Conservation (phyloP, 768 basidiomycete species). For the Lactarius trivialis region DNA sequence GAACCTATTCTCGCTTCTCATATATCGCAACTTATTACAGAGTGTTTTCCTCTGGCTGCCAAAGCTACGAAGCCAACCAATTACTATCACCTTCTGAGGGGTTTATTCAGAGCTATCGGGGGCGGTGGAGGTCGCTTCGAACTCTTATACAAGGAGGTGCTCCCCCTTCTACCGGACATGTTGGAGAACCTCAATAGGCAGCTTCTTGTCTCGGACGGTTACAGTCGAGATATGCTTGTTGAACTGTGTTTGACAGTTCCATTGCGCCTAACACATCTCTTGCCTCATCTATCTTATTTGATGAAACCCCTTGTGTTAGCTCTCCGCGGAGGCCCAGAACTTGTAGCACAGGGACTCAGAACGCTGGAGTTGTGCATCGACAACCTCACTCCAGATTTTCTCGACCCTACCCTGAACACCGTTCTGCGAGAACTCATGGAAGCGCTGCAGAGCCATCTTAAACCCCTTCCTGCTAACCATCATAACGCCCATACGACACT, state of each 20-base stretch:
- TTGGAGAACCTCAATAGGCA: constrained; percentile 91
- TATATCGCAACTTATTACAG: constrained; percentile 89
- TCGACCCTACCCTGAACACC: constrained; percentile 90
- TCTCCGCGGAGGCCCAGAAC: constrained; percentile 77
- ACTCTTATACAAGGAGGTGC: constrained; percentile 88
- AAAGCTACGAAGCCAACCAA: constrained; percentile 86
- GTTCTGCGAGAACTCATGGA: constrained; percentile 93
- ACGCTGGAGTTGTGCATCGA: constrained; percentile 99
- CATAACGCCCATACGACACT: constrained; percentile 91
- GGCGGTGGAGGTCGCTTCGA: constrained; percentile 93
- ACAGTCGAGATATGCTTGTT: constrained; percentile 84
- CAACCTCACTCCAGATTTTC: constrained; percentile 95
- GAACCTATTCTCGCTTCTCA: constrained; percentile 93
- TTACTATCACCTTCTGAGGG: constrained; percentile 88
- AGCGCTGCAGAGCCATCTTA: constrained; percentile 85
- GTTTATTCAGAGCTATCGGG: constrained; percentile 88
- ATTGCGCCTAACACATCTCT: constrained; percentile 86
- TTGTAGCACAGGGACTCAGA: constrained; percentile 90
- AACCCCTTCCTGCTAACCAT: constrained; percentile 83
- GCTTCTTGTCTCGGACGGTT: constrained; percentile 76
- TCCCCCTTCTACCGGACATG: constrained; percentile 95
- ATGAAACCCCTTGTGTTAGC: constrained; percentile 96
- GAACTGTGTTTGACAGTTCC: constrained; percentile 97
- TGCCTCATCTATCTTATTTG: constrained; percentile 90
- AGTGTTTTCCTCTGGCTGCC: constrained; percentile 90